phyloP scores from a whole-genome alignment of 768 basidiomycete species.

The Phylloporus sp. region DNA sequence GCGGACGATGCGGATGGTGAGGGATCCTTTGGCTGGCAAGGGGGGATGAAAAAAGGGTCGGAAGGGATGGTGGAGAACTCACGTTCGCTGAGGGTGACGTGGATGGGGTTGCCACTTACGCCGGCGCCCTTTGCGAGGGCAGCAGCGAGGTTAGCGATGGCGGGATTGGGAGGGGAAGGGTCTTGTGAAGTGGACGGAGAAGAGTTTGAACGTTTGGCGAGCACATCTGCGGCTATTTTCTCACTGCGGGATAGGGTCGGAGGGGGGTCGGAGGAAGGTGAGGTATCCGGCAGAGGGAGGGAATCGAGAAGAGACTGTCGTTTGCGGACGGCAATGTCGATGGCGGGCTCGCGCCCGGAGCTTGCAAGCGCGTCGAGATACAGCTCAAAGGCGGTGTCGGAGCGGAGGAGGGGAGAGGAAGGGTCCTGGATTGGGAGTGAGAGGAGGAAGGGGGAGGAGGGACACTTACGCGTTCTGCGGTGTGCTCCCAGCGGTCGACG shows the following conservation, averaged over 20 bases:
- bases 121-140: slow-evolving; percentile 41
- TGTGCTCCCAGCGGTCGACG: slow-evolving; percentile 76
- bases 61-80: slow-evolving; percentile 26
- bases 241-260: slow-evolving; percentile 34
- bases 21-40: slow-evolving; percentile 58
- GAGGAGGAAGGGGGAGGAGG: neutral
- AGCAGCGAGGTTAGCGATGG: slow-evolving; percentile 40
- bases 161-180: slow-evolving; percentile 23
- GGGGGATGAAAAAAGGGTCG: neutral
- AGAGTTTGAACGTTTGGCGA: slow-evolving; percentile 26
- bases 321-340: slow-evolving; percentile 61
- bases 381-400: slow-evolving; percentile 67
- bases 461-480: slow-evolving; percentile 75
- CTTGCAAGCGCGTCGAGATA: slow-evolving; percentile 67
- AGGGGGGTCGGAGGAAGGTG: slow-evolving; percentile 15
- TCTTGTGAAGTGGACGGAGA: slow-evolving; percentile 7
- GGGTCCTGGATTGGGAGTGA: slow-evolving; percentile 46
- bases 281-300: slow-evolving; percentile 18
- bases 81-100: slow-evolving; percentile 82
- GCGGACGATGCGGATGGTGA: slow-evolving; percentile 57
- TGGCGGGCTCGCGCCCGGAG: slow-evolving; percentile 49
- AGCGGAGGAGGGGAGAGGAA: slow-evolving; percentile 61
- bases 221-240: slow-evolving; percentile 38
- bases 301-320: slow-evolving; percentile 59
- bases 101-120: slow-evolving; percentile 55